Evolutionary conservation across 2,329 filamentous ascomycete genomes (phyloP).

Genomic region (Xylaria sp.): DNA sequence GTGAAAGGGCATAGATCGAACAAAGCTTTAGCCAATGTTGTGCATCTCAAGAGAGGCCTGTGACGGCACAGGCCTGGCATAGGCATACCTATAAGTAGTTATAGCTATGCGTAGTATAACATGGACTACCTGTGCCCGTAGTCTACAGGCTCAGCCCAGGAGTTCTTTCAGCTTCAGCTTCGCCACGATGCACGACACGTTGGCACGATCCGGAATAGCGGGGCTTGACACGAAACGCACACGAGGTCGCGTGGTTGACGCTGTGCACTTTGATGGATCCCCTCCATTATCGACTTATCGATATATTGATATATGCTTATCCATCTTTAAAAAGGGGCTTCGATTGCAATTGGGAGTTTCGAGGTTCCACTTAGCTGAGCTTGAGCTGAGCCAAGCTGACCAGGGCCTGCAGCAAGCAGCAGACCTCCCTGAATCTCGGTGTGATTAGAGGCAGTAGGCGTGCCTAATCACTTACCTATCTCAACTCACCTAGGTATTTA

Average conservation of each 20-base stretch:
- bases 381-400: no score
- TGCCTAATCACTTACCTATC: no score
- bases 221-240: conserved; percentile 32
- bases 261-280: not conserved
- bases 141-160: not conserved
- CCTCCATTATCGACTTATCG: not conserved
- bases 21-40: not conserved
- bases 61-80: not conserved
- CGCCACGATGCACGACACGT: not conserved
- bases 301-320: conserved; percentile 14
- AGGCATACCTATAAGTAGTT: not conserved
- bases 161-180: not conserved
- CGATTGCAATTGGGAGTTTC: not conserved
- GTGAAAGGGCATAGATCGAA: not conserved
- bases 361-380: no score
- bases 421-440: no score
- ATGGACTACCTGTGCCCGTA: no score
- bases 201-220: conserved; percentile 11
- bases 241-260: conserved; percentile 35
- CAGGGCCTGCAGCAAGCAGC: no score
- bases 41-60: not conserved
- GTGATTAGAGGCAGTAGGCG: no score
- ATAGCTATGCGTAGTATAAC: not conserved
- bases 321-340: not conserved
- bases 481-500: no score